Evolutionary conservation across 192 early-diverging fungal genomes (phyloP), one percentile per base, ranked within the genome.

Genomic region (Gonapodya prolifera): DNA sequence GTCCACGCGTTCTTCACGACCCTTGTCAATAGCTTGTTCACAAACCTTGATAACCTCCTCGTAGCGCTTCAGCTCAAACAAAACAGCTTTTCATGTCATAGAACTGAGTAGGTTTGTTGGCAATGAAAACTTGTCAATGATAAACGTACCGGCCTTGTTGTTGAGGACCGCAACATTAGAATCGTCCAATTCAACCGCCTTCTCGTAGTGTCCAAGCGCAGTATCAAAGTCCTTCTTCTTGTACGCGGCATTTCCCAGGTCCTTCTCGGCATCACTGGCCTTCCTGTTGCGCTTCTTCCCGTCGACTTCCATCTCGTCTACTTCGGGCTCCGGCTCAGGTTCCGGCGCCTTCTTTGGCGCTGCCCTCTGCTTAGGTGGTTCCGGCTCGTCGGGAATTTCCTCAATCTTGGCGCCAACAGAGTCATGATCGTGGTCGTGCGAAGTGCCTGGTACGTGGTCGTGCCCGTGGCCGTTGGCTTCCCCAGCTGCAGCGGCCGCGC

Each of bases 1-100:
- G 77, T 97, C 97, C 35, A 91, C 93, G 32, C 93, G 92, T 69
- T 92, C 76, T 81, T 96, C 94, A 78, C 96, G 91, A 35, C 96
- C 96, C 77, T 86, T 86, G 17, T 98, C 96, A 77, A 98, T 88
- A 23, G 97, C 97, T 75, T 95, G 82, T 79, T 98, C 89, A 80
- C 94, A 96, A 2, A 88, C 87, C 83, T 95, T 91, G 83, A 99
- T 97, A 82, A 92, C 93, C 35, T 94, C 95, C n/a, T 95, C 90
- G 80, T 87, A 96, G 33, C 92, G 91, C 78, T 90, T 94, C 87
- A 95, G 91, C 85, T 98, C 97, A 87, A 94, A 99, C 78, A 92
- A 87, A 23, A 96, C 96, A 75, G 97, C 95, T 89, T 74, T 31
- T 16, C 45, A 23, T 61, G 23, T 61, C 8, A 61, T 16, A 16